Base-by-base conservation (phyloP, 345 rosid genomes). In the Gossypium longicalyx region DNA sequence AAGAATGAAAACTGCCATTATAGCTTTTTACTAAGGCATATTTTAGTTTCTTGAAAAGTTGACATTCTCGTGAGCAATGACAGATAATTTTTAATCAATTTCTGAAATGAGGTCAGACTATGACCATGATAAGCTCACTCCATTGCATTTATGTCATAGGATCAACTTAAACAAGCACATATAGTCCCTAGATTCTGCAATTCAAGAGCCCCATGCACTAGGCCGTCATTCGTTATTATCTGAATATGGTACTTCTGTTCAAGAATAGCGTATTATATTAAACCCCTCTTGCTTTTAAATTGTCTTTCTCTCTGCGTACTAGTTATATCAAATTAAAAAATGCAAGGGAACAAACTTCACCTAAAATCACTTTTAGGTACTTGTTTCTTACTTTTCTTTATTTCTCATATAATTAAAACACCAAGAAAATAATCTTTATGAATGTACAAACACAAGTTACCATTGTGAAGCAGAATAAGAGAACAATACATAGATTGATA, bases 351-450 rank as follows among this genome's bases (percentile, higher is more conserved):
- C 16, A 9, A 61, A 13, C 44, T 29, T 61, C 45, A 62, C 45
- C 41, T 29, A 61, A 61, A 65, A 19, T 65, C 29, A 27, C 16
- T 49, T 52, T 19, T 51, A 70, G 11, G 9, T n/a, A 17, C 44
- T 27, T 67, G 3, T 52, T 51, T 27, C 60, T 70, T 51, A 68
- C 61, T 70, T 70, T 2, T 10, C 48, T 70, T 70, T 25, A 47
- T 12, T 23, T 48, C 45, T 34, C 58, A 4, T 3, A 51, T 52
- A 64, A 64, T 22, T 68, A 15, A 69, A 49, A 52, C 9, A 49
- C 7, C n/a, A 49, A 10, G 29, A 54, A 49, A 48, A 3, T 4
- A 52, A 44, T 22, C 11, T n/a, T 17, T 52, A 27, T 70, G 59
- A 11, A 47, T 1, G 65, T 53, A 48, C 17, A 51, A 67, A 29